phyloP scores from a whole-genome alignment of 1,284 basidiomycete genomes.

The Cryptococcus sp. region DNA sequence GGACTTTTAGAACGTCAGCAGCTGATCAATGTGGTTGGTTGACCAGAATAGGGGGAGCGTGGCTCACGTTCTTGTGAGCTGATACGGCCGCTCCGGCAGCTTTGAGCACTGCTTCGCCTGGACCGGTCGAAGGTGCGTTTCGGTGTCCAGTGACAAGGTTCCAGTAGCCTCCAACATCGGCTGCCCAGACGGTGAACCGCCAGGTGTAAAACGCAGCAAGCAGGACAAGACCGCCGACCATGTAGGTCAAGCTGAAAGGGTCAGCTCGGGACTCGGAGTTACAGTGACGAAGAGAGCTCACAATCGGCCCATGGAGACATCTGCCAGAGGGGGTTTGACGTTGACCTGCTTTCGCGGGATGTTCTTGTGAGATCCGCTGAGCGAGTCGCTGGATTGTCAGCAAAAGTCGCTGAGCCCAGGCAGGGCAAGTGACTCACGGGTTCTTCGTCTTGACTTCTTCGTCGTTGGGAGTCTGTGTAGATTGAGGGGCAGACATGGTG shows the following conservation, averaged over 20 bases:
- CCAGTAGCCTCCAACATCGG: constrained; percentile 45
- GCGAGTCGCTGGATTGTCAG: constrained; percentile 27
- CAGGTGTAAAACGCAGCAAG: constrained; percentile 43
- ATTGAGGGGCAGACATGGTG: constrained; percentile 11
- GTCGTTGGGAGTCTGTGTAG: not conserved
- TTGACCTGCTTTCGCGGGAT: constrained; percentile 34
- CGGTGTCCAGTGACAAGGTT: constrained; percentile 40
- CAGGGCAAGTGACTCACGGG: constrained; percentile 15
- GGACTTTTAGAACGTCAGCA: not conserved
- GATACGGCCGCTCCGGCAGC: constrained; percentile 11
- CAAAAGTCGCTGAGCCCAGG: no score
- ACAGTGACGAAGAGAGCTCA: constrained; percentile 20
- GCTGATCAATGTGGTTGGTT: not conserved
- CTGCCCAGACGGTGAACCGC: constrained; percentile 43
- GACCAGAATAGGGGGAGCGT: not conserved
- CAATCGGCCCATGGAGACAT: constrained; percentile 44
- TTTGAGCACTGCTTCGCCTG: constrained; percentile 10
- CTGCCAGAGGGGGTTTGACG: constrained; percentile 43
- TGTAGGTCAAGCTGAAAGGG: constrained; percentile 39
- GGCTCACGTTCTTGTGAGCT: not conserved
- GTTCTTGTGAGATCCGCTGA: constrained; percentile 28
- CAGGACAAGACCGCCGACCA: constrained; percentile 32
- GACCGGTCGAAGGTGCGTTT: constrained; percentile 11
- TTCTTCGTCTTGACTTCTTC: constrained; percentile 9
- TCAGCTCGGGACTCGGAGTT: not conserved